Percentiles rank a stretch among this genome's conserved stretches.
Evolutionary conservation across 1,139 yeast genomes (phyloP).

Genomic region (Yamadazyma sp.): DNA sequence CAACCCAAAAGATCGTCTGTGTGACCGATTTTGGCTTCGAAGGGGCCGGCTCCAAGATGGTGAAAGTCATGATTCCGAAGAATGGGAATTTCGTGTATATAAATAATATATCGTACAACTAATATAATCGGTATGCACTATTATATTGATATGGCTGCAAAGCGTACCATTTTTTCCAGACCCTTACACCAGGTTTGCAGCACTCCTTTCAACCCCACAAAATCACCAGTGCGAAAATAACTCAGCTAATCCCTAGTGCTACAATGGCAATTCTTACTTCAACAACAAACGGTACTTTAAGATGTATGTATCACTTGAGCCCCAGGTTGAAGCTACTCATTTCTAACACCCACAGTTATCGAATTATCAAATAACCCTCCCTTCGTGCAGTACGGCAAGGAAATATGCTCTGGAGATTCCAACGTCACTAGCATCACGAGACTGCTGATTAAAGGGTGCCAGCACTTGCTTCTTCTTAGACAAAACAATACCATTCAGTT

Average conservation of each 20-base stretch:
- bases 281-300: neutral
- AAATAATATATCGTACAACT: too few relatives aligned
- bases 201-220: neutral
- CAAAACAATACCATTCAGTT: slow-evolving; percentile 33
- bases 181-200: neutral
- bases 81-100: too few relatives aligned
- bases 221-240: neutral
- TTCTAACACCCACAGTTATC: slow-evolving; percentile 1
- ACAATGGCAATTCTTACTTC: neutral
- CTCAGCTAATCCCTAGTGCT: neutral
- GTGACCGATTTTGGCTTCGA: too few relatives aligned
- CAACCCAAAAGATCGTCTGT: too few relatives aligned
- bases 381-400: slow-evolving; percentile 3
- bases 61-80: too few relatives aligned
- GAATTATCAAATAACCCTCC: neutral
- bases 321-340: neutral
- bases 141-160: too few relatives aligned
- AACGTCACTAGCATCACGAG: slow-evolving; percentile 7
- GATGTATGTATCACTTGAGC: neutral
- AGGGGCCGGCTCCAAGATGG: too few relatives aligned
- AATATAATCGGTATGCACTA: too few relatives aligned
- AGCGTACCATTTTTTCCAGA: too few relatives aligned
- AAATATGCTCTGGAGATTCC: slow-evolving; percentile 8
- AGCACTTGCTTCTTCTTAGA: slow-evolving; percentile 28
- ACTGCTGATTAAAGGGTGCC: slow-evolving; percentile 15